Evolutionary conservation across 2,329 filamentous ascomycete genomes (phyloP).

Genomic region (Colletotrichum lupini): DNA sequence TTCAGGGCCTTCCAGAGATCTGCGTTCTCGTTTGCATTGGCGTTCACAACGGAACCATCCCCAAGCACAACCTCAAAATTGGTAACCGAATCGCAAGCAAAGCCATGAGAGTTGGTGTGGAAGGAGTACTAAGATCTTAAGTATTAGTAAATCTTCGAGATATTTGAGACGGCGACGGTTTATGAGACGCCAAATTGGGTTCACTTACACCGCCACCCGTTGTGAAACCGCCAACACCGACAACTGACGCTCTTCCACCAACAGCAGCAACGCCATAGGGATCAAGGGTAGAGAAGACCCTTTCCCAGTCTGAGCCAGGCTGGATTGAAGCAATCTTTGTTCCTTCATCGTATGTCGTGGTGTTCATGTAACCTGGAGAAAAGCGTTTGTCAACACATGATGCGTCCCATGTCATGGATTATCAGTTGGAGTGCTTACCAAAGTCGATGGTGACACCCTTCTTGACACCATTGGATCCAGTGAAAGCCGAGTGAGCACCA

Average conservation of each 20-base stretch:
- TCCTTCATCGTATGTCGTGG: constrained; percentile 43
- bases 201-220: constrained; percentile 37
- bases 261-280: constrained; percentile 35
- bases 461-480: constrained; percentile 39
- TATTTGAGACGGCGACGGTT: too few species aligned
- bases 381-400: background rate
- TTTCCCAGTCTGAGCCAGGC: constrained; percentile 42
- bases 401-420: background rate
- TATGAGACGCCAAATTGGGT: background rate
- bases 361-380: constrained; percentile 42
- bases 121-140: constrained; percentile 40
- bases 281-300: constrained; percentile 39
- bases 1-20: constrained; percentile 59
- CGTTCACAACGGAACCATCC: constrained; percentile 53
- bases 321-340: constrained; percentile 44
- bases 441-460: constrained; percentile 42
- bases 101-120: constrained; percentile 46
- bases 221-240: constrained; percentile 40
- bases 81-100: constrained; percentile 52
- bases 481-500: constrained; percentile 42
- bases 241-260: constrained; percentile 39
- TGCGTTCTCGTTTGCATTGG: constrained; percentile 47
- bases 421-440: constrained; percentile 14
- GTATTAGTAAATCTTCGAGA: background rate
- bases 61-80: constrained; percentile 57